phyloP scores from a whole-genome alignment of 2,329 filamentous ascomycete species.

The Apiospora saccharicola region DNA sequence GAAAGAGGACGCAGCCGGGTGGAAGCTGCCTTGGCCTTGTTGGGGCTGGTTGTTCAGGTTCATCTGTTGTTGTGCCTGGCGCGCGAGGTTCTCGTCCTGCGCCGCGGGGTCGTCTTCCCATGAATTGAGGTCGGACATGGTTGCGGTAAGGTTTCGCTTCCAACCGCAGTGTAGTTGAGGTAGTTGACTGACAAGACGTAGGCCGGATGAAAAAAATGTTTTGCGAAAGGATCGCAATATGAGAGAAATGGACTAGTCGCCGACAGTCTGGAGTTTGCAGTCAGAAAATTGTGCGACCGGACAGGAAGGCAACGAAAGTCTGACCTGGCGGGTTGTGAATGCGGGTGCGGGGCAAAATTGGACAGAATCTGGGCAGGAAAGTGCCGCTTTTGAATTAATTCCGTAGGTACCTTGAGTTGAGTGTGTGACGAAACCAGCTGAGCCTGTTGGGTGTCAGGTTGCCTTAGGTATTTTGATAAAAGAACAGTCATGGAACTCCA shows the following conservation, averaged over 20 bases:
- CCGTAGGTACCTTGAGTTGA: neutral
- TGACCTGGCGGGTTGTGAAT: slow-evolving; percentile 17
- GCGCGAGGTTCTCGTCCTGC: slow-evolving; percentile 80
- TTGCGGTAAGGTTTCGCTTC: slow-evolving; percentile 35
- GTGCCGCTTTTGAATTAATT: slow-evolving; percentile 6
- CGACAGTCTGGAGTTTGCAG: slow-evolving; percentile 8
- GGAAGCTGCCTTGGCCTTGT: slow-evolving; percentile 54
- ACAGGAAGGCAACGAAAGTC: slow-evolving; percentile 11
- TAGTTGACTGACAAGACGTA: neutral
- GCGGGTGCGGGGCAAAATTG: slow-evolving; percentile 22
- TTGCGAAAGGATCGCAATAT: neutral
- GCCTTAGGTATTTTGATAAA: too few relatives aligned
- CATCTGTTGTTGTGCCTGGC: slow-evolving; percentile 79
- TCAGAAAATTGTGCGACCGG: slow-evolving; percentile 20
- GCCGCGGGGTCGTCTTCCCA: slow-evolving; percentile 90
- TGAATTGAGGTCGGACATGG: slow-evolving; percentile 90
- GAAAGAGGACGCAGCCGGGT: slow-evolving; percentile 63
- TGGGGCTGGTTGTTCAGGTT: slow-evolving; percentile 56
- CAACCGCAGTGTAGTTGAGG: neutral
- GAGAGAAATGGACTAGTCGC: neutral
- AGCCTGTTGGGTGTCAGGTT: neutral
- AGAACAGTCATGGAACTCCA: too few relatives aligned
- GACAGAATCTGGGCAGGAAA: slow-evolving; percentile 16
- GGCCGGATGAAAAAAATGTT: neutral
- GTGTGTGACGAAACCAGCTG: neutral